Evolutionary conservation across 164 flowering plant species (phyloP), one percentile per base, ranked within the genome.

Genomic region (Vitis rotundifolia): DNA sequence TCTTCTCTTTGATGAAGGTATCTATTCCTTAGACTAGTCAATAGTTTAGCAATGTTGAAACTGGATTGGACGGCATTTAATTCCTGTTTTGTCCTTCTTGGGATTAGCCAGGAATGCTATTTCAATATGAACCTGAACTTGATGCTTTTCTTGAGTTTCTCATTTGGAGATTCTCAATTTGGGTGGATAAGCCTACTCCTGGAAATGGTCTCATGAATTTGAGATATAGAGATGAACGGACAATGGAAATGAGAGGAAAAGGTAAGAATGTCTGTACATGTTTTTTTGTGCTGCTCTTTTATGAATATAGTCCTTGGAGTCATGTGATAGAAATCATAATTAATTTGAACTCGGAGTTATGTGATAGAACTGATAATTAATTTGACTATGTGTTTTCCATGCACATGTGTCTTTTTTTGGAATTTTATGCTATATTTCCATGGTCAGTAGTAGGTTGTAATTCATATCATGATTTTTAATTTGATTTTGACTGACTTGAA

Each of bases 141-240:
- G 97, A 96, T 77, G 97, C 97, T 68, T 96, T 96, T 76, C 93
- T 96, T 53, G 97, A 93, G 79, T 93, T 96, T 71, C 93, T 96
- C n/a, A 96, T 96, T 61, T 96, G 97, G 98, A 65, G 99, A 51
- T 96, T 93, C 73, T 96, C 99, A 0, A 89, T 96, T 73, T 96
- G 98, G 97, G 97, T 93, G 29, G 98, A 93, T 81, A 96, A 93
- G 83, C 99, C 97, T 37, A 96, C 99, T 59, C 99, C 98, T 0
- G 98, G 99, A 71, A 93, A 85, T 80, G 85, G 87, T 44, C 89
- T 96, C 19, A 96, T 96, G 99, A 96, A 96, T 78, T 68, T 96
- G 70, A 87, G 99, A 68, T 96, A 90, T 67, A 85, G 98, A 81
- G 98, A 96, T 79, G 99, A 96, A 76, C 85, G 96, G 14, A 85